phyloP scores from a whole-genome alignment of 305 asterid species.

The Fraxinus greggii region DNA sequence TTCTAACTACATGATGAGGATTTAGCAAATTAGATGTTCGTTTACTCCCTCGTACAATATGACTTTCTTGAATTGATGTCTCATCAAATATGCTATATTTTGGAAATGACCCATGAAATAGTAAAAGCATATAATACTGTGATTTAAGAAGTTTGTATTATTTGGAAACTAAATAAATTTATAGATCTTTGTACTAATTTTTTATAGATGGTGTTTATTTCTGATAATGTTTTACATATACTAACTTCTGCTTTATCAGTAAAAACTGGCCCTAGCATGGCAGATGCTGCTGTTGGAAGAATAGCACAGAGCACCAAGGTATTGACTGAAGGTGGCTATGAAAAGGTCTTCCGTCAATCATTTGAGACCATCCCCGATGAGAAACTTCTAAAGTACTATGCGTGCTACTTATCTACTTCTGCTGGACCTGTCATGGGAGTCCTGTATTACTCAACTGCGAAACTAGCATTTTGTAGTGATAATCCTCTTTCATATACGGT shows the following conservation, averaged over 20 bases:
- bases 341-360: conserved; percentile 72
- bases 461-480: conserved; percentile 85
- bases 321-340: conserved; percentile 94
- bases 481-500: conserved; percentile 75
- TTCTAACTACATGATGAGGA: not conserved
- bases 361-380: conserved; percentile 78
- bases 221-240: conserved; percentile 13
- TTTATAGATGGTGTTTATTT: conserved; percentile 1
- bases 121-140: not conserved
- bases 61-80: conserved; percentile 8
- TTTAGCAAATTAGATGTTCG: not conserved
- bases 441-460: conserved; percentile 68
- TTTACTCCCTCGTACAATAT: not conserved
- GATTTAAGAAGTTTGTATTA: not conserved
- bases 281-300: conserved; percentile 94
- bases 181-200: not conserved
- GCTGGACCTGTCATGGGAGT: conserved; percentile 94
- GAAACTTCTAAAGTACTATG: conserved; percentile 69
- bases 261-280: conserved; percentile 89
- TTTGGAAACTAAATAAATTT: not conserved
- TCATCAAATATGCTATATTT: not conserved
- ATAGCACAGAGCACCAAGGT: conserved; percentile 83
- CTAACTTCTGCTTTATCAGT: conserved; percentile 41
- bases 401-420: conserved; percentile 92
- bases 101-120: not conserved